These are phyloP conservation scores for Ophiostoma ulmi DNA, from an alignment of 2,329 filamentous ascomycete genomes.

Conservation along the genomic window DNA sequence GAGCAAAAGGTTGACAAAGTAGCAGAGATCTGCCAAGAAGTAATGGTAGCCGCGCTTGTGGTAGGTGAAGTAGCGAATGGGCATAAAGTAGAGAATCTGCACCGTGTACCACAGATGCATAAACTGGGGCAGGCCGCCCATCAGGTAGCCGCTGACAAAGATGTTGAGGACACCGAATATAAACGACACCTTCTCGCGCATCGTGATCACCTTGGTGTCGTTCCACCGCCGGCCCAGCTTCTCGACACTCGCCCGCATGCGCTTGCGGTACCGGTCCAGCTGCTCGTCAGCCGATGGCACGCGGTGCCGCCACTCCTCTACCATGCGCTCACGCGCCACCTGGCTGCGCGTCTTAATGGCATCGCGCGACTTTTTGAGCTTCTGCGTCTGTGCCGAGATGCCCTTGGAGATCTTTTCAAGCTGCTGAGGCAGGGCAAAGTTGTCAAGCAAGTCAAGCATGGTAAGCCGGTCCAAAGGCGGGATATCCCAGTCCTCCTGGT, in stretches of 20 bases:
- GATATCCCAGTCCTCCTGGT: conserved; percentile 85
- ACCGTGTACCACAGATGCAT: conserved; percentile 91
- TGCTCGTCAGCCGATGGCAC: conserved; percentile 87
- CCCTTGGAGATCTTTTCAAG: conserved; percentile 85
- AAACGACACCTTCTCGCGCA: conserved; percentile 91
- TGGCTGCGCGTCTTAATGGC: conserved; percentile 70
- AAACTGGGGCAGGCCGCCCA: conserved; percentile 76
- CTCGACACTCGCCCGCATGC: conserved; percentile 85
- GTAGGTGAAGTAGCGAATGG: conserved; percentile 87
- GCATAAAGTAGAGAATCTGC: conserved; percentile 93
- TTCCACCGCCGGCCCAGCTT: conserved; percentile 81
- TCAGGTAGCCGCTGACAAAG: conserved; percentile 90
- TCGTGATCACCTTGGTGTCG: conserved; percentile 79
- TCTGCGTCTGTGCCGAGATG: conserved; percentile 75
- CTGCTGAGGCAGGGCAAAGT: conserved; percentile 82
- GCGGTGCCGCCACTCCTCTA: conserved; percentile 86
- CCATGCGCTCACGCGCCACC: conserved; percentile 78
- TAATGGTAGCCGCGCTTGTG: conserved; percentile 91
- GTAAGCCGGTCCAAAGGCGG: conserved; percentile 85
- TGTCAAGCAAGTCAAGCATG: conserved; percentile 90
- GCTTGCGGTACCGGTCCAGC: conserved; percentile 80
- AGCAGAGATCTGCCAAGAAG: conserved; percentile 94
- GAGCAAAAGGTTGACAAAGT: conserved; percentile 89
- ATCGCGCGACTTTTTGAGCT: conserved; percentile 75
- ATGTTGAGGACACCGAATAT: conserved; percentile 96